A percentile compares a stretch with the other conserved stretches of the same genome.
Conservation (phyloP, 169 alveolate species). For the Theileria annulata region DNA sequence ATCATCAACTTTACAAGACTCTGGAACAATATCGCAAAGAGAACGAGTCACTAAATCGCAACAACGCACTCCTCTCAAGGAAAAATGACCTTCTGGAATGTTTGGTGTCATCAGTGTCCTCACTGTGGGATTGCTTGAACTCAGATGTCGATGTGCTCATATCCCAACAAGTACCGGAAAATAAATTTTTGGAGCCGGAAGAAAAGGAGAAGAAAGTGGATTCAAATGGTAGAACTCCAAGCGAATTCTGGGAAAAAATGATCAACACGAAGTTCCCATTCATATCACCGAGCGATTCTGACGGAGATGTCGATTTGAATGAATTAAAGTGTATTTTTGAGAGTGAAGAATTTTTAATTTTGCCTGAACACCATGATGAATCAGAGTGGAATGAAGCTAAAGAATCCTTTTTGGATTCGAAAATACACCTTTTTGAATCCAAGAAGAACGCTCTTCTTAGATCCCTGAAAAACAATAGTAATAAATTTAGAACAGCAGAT, state of each 20-base stretch:
- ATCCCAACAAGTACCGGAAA: background rate
- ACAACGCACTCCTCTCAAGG: slow-evolving; percentile 12
- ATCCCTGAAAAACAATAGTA: background rate
- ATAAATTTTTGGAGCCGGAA: background rate
- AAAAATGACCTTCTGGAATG: slow-evolving; percentile 31
- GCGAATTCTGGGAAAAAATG: slow-evolving; percentile 12
- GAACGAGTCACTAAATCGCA: slow-evolving; percentile 15
- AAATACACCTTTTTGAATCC: slow-evolving; percentile 38
- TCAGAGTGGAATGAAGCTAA: background rate
- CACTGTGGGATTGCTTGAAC: slow-evolving; percentile 44
- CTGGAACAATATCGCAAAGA: slow-evolving; percentile 47
- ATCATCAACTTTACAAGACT: slow-evolving; percentile 32
- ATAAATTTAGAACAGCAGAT: background rate
- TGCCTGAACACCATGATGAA: background rate
- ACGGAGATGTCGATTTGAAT: slow-evolving; percentile 12
- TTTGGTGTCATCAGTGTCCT: slow-evolving; percentile 19
- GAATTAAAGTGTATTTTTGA: slow-evolving; percentile 8
- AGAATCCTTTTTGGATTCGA: background rate
- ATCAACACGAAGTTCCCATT: slow-evolving; percentile 12
- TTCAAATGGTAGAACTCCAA: background rate
- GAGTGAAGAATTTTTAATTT: slow-evolving; percentile 6
- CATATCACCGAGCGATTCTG: background rate
- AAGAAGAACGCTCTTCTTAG: slow-evolving; percentile 26
- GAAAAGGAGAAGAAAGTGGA: background rate
- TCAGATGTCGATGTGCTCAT: slow-evolving; percentile 8